Base-by-base conservation (phyloP, 139 green algal species). In the Chlorella sp. region DNA sequence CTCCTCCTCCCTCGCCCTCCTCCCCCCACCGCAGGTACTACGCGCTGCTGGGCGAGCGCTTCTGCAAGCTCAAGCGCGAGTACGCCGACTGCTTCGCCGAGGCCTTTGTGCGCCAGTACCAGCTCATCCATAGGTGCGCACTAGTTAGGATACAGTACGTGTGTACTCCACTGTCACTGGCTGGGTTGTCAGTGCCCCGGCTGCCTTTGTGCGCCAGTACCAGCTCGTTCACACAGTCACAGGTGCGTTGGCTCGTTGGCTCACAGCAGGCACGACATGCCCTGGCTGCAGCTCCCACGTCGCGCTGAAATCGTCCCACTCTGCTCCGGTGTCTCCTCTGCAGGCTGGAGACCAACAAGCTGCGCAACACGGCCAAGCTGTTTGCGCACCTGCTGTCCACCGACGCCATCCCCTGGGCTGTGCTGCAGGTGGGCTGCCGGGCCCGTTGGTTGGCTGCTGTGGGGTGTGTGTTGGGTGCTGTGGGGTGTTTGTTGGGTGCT, bases 301-400 rank as follows among this genome's bases (percentile, higher is more conserved):
- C n/a, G n/a, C n/a, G n/a, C n/a, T n/a, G n/a, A n/a, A n/a, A n/a
- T n/a, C n/a, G n/a, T n/a, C n/a, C n/a, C n/a, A n/a, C n/a, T n/a
- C n/a, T n/a, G n/a, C n/a, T n/a, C n/a, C n/a, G n/a, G n/a, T n/a
- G n/a, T n/a, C n/a, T n/a, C n/a, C n/a, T n/a, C n/a, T 85, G 32
- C 81, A 86, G 97, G 26, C 93, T 99, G 72, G 97, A 99, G 91
- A 99, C 97, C 80, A 99, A 98, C 94, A 99, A 99, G 95, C 94
- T 99, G 83, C 94, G 97, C 83, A 99, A 99, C 91, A 94, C 98
- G 73, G 95, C 97, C 73, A 97, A 97, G 86, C 92, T 99, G 63
- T 99, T 98, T 89, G 95, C 96, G 12, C 94, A 99, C 91, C 93
- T 99, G 82, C 91, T 99, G 55, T 88, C 91, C 36, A 95, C 92